Percentiles rank a stretch among this genome's conserved stretches.
These are phyloP conservation scores for Staphylotrichum longicolle DNA, from an alignment of 495 filamentous ascomycete species.

Conservation along the genomic window DNA sequence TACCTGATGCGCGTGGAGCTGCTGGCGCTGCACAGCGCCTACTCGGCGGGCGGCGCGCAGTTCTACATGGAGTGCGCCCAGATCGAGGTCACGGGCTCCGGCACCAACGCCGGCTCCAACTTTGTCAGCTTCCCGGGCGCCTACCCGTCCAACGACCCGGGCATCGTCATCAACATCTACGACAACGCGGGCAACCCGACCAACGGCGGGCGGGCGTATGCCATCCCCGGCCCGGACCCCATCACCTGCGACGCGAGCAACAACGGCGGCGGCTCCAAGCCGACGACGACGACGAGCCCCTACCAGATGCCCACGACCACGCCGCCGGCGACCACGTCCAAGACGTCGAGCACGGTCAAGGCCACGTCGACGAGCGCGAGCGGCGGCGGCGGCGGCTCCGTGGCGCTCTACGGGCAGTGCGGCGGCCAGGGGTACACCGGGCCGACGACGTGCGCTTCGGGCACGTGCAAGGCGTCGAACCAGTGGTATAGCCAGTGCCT, in stretches of 20 bases:
- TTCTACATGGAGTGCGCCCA: constrained; percentile 51
- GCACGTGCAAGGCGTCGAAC: constrained; percentile 31
- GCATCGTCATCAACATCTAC: constrained; percentile 47
- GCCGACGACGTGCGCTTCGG: constrained; percentile 26
- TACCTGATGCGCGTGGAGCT: constrained; percentile 55
- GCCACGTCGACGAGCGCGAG: constrained; percentile 4
- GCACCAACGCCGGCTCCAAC: constrained; percentile 38
- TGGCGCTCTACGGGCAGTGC: constrained; percentile 32
- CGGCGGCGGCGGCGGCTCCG: constrained; percentile 12
- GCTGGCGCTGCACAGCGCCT: constrained; percentile 49
- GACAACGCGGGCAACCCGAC: constrained; percentile 35
- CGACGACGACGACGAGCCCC: background rate
- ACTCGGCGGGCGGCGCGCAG: constrained; percentile 44
- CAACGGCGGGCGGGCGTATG: constrained; percentile 41
- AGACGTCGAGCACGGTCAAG: background rate
- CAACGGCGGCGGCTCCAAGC: constrained; percentile 19
- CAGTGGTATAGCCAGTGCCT: constrained; percentile 30
- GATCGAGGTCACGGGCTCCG: constrained; percentile 51
- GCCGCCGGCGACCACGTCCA: background rate
- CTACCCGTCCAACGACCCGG: constrained; percentile 48
- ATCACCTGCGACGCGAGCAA: constrained; percentile 31
- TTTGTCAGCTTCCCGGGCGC: constrained; percentile 51
- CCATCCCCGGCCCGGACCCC: constrained; percentile 41
- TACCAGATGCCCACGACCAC: background rate
- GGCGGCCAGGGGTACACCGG: constrained; percentile 31